phyloP scores from a whole-genome alignment of 2,329 filamentous ascomycete genomes.

The Blastomyces gilchristii region DNA sequence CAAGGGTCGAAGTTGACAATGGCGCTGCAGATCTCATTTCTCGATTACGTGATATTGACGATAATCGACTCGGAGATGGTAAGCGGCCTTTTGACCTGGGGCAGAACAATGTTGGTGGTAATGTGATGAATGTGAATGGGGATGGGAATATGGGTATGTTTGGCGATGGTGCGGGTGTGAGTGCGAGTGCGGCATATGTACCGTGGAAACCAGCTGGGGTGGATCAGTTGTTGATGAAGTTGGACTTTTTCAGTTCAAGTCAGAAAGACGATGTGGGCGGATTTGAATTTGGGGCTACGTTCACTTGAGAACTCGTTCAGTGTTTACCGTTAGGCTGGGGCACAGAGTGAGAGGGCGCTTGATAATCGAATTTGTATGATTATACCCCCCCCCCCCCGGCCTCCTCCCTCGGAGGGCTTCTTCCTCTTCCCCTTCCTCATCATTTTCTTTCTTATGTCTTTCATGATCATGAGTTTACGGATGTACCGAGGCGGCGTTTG shows the following conservation, averaged over 20 bases:
- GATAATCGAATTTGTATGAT: neutral
- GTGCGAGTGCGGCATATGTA: slow-evolving; percentile 43
- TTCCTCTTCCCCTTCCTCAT: neutral
- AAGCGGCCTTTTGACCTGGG: slow-evolving; percentile 26
- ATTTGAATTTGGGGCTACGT: slow-evolving; percentile 8
- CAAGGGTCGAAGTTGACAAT: slow-evolving; percentile 54
- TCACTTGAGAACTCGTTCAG: neutral
- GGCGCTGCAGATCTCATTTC: slow-evolving; percentile 54
- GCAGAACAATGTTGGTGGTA: slow-evolving; percentile 19
- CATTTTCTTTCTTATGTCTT: neutral
- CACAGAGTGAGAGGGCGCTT: neutral
- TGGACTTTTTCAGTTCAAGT: slow-evolving; percentile 49
- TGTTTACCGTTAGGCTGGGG: too few relatives aligned
- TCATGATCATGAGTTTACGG: neutral
- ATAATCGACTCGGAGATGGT: slow-evolving; percentile 36
- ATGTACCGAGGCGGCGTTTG: neutral
- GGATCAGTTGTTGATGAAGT: slow-evolving; percentile 80
- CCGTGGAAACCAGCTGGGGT: slow-evolving; percentile 67
- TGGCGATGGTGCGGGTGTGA: slow-evolving; percentile 24
- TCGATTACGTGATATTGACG: slow-evolving; percentile 53
- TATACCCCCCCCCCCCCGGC: neutral
- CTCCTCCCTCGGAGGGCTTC: too few relatives aligned
- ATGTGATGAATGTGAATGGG: slow-evolving; percentile 19
- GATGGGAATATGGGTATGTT: slow-evolving; percentile 23
- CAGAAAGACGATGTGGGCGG: slow-evolving; percentile 7